Conservation (phyloP, 345 rosid species). For the Eucalyptus sp. region DNA sequence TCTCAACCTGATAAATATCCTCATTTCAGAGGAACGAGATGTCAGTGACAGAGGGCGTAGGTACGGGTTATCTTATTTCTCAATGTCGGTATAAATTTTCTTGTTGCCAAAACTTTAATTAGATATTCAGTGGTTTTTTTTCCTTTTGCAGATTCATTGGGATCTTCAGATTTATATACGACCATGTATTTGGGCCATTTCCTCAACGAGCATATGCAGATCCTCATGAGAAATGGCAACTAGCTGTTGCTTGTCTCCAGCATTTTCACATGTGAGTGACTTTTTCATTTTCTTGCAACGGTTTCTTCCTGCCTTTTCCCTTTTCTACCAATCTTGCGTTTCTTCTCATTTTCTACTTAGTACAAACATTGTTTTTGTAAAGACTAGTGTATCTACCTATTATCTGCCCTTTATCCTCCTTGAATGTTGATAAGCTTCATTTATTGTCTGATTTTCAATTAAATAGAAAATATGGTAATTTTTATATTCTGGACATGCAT, state of each 20-base stretch:
- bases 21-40: conserved; percentile 85
- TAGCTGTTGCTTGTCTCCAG: conserved; percentile 86
- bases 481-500: background rate
- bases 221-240: conserved; percentile 91
- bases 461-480: background rate
- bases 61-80: conserved; percentile 16
- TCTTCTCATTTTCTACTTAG: background rate
- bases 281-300: background rate
- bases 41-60: conserved; percentile 80
- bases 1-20: conserved; percentile 73
- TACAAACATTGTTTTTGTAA: background rate
- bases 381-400: background rate
- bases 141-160: conserved; percentile 70
- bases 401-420: background rate
- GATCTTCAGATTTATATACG: conserved; percentile 79
- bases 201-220: conserved; percentile 94
- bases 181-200: conserved; percentile 89
- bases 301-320: background rate
- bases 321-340: background rate
- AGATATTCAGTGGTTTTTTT: background rate
- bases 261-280: conserved; percentile 82
- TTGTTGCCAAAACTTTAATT: background rate
- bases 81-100: background rate
- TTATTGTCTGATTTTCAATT: background rate
- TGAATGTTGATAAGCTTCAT: background rate